These are phyloP conservation scores for Stagonosporopsis chrysanthemi DNA, from an alignment of 2,329 filamentous ascomycete genomes.

Conservation along the genomic window DNA sequence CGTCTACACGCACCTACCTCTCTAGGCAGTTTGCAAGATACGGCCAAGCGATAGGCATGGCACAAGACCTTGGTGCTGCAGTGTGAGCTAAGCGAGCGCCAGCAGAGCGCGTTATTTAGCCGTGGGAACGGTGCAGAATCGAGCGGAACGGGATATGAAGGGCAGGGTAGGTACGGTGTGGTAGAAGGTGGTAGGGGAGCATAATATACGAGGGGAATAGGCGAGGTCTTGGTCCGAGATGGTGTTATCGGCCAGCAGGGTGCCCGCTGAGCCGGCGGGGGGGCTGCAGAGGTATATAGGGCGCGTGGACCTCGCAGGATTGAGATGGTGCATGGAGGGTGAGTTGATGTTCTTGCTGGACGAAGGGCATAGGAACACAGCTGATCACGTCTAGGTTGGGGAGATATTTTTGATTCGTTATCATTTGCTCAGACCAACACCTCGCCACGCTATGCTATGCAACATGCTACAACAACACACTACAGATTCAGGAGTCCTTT, in stretches of 20 bases:
- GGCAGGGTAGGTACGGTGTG: not conserved
- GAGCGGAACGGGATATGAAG: not conserved
- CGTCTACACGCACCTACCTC: not conserved
- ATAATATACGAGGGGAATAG: no score
- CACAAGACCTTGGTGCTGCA: not conserved
- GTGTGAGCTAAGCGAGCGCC: not conserved
- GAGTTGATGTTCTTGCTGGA: not conserved
- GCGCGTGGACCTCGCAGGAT: no score
- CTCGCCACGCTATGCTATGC: conserved; percentile 1
- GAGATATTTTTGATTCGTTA: not conserved
- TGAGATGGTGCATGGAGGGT: no score
- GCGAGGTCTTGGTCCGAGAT: not conserved
- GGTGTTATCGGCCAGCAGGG: conserved; percentile 1
- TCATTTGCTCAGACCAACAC: not conserved
- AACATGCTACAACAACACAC: not conserved
- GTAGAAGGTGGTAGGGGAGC: no score
- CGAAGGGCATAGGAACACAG: not conserved
- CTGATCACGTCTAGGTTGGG: not conserved
- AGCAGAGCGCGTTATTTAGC: not conserved
- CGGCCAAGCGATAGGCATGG: not conserved
- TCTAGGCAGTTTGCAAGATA: not conserved
- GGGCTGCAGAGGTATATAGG: not conserved
- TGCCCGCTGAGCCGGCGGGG: not conserved
- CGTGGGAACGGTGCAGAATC: not conserved
- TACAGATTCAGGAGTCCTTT: not conserved